A percentile compares a stretch with the other conserved stretches of the same genome.
phyloP scores from a whole-genome alignment of 257 asterid genomes.

The Parsonsia alboflavescens region DNA sequence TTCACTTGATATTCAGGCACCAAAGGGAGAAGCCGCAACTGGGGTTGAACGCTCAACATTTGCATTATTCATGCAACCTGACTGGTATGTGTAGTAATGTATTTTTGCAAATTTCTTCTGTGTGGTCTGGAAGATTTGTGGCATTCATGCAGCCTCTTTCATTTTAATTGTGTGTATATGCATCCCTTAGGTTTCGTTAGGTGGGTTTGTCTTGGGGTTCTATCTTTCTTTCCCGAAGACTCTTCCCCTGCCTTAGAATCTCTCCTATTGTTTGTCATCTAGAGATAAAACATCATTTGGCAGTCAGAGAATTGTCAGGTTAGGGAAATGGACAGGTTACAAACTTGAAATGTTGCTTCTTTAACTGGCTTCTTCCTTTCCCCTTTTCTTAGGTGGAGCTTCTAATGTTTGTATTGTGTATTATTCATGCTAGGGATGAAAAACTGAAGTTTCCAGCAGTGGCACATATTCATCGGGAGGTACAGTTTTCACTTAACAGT shows the following conservation, averaged over 20 bases:
- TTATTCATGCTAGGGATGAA: constrained; percentile 53
- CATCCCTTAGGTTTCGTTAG: not conserved
- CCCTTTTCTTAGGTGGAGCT: not conserved
- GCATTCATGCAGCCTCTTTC: not conserved
- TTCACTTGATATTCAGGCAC: constrained; percentile 47
- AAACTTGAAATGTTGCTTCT: not conserved
- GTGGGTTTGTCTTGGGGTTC: not conserved
- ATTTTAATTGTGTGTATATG: not conserved
- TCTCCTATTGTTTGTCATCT: not conserved
- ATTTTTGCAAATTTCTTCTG: constrained; percentile 3
- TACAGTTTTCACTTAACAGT: constrained; percentile 26
- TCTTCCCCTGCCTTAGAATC: not conserved
- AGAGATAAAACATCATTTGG: not conserved
- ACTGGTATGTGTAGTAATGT: constrained; percentile 49
- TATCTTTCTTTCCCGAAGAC: not conserved
- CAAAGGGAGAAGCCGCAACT: constrained; percentile 56
- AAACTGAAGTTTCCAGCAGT: constrained; percentile 61
- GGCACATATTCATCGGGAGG: constrained; percentile 65
- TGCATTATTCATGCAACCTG: constrained; percentile 95
- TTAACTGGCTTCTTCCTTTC: not conserved
- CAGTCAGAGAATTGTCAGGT: not conserved
- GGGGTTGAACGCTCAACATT: constrained; percentile 84
- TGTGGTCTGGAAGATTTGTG: constrained; percentile 1
- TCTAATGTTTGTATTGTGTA: constrained; percentile 7
- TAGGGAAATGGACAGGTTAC: not conserved